Conservation (phyloP, 345 rosid genomes). For the Reutealis trisperma region DNA sequence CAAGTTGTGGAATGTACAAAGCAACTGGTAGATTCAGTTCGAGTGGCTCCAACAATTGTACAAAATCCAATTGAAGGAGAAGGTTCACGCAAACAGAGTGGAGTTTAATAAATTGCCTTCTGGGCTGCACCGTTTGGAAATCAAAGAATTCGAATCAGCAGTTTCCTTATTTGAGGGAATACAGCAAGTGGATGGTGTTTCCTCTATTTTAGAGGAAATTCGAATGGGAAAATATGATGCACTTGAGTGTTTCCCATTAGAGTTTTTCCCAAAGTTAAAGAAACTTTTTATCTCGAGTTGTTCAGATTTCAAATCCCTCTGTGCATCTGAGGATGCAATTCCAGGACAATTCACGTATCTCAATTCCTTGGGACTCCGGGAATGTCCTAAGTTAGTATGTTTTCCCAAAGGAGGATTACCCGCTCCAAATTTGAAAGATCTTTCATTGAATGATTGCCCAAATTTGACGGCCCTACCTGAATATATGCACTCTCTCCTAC, state of each 20-base stretch:
- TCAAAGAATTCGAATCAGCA: not conserved
- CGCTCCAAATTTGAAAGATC: conserved; percentile 16
- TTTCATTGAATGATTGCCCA: not conserved
- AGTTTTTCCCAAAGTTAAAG: conserved; percentile 7
- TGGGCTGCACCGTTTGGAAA: not conserved
- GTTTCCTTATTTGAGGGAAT: conserved; percentile 11
- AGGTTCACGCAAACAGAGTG: not conserved
- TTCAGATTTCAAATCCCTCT: not conserved
- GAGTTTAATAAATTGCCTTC: conserved; percentile 1
- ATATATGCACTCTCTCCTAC: conserved; percentile 17
- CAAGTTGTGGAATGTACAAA: not conserved
- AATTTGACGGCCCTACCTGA: conserved; percentile 17
- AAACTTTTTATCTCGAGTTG: not conserved
- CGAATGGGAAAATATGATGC: not conserved
- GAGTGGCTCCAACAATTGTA: not conserved
- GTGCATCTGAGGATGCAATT: not conserved
- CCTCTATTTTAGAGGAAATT: not conserved
- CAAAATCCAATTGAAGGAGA: not conserved
- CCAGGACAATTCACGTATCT: not conserved
- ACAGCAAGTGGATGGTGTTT: not conserved
- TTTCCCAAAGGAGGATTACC: conserved; percentile 21
- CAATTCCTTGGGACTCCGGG: not conserved
- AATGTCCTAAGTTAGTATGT: not conserved
- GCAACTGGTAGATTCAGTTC: conserved; percentile 13
- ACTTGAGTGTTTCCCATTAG: conserved; percentile 5